phyloP scores from a whole-genome alignment of 495 filamentous ascomycete genomes.

The Penicillium silybi region DNA sequence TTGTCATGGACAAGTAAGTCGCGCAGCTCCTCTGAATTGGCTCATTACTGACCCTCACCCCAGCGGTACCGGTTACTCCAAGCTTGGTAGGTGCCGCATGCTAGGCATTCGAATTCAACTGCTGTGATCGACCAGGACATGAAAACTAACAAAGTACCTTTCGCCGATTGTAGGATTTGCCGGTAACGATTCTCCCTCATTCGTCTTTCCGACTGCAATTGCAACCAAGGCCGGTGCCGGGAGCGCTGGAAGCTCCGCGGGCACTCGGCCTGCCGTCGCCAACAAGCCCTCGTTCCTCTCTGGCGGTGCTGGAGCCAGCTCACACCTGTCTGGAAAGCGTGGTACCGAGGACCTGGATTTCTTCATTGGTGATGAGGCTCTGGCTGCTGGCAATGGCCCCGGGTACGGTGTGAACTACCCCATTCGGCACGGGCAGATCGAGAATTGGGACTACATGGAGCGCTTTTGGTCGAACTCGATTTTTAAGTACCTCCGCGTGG shows the following conservation, averaged over 20 bases:
- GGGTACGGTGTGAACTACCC: constrained; percentile 97
- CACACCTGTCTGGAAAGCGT: constrained; percentile 84
- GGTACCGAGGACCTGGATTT: constrained; percentile 97
- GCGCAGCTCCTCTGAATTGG: constrained; percentile 8
- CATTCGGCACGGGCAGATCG: constrained; percentile 94
- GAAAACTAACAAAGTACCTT: constrained; percentile 25
- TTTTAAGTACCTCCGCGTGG: constrained; percentile 97
- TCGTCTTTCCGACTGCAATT: constrained; percentile 98
- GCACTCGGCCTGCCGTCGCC: constrained; percentile 81
- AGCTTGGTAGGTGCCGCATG: constrained; percentile 67
- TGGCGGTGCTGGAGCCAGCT: constrained; percentile 76
- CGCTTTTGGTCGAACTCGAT: constrained; percentile 99
- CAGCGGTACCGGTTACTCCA: constrained; percentile 98
- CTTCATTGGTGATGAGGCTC: constrained; percentile 96
- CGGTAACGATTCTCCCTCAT: constrained; percentile 97
- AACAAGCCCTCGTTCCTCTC: constrained; percentile 94
- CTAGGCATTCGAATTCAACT: neutral
- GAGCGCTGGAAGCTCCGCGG: constrained; percentile 69
- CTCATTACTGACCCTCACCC: constrained; percentile 23
- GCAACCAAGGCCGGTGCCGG: constrained; percentile 80
- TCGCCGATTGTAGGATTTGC: constrained; percentile 71
- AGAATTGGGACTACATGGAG: constrained; percentile 99
- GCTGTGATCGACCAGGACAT: neutral
- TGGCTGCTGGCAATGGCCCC: constrained; percentile 76
- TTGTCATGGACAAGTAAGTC: constrained; percentile 99